Evolutionary conservation across 768 basidiomycete species (phyloP).

Genomic region (Boletus sp.): DNA sequence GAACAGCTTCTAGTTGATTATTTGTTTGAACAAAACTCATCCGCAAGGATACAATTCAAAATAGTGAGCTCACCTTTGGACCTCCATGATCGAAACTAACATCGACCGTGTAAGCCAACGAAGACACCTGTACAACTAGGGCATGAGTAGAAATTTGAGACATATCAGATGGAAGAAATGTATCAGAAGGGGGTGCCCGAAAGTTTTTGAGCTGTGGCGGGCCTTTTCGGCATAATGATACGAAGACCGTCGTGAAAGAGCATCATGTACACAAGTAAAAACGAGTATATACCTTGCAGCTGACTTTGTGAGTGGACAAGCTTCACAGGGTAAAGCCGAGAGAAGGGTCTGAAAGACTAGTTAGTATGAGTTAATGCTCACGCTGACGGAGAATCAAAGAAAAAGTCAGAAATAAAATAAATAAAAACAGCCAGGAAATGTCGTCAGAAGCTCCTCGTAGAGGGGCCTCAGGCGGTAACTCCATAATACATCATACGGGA

Average conservation of each 20-base stretch:
- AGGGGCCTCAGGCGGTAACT: constrained; percentile 81
- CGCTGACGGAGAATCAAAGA: not conserved
- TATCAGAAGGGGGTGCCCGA: constrained; percentile 80
- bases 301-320: no score
- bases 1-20: constrained; percentile 90
- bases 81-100: constrained; percentile 21
- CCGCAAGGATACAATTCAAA: not conserved
- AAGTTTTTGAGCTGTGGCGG: constrained; percentile 81
- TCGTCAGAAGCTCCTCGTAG: constrained; percentile 52
- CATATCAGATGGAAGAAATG: constrained; percentile 2
- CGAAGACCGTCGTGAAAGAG: constrained; percentile 85
- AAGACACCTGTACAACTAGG: not conserved
- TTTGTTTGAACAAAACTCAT: constrained; percentile 37
- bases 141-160: not conserved
- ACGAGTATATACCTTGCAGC: constrained; percentile 11
- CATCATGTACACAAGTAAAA: constrained; percentile 10
- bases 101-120: constrained; percentile 5
- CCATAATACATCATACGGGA: constrained; percentile 44
- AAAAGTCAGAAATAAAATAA: constrained; percentile 47
- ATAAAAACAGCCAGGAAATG: constrained; percentile 76
- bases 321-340: not conserved
- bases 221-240: constrained; percentile 82
- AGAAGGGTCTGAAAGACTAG: not conserved
- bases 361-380: not conserved
- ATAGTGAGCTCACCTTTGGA: constrained; percentile 7